Conservation (phyloP, 2,329 filamentous ascomycete genomes). For the Elsinoe perseae region DNA sequence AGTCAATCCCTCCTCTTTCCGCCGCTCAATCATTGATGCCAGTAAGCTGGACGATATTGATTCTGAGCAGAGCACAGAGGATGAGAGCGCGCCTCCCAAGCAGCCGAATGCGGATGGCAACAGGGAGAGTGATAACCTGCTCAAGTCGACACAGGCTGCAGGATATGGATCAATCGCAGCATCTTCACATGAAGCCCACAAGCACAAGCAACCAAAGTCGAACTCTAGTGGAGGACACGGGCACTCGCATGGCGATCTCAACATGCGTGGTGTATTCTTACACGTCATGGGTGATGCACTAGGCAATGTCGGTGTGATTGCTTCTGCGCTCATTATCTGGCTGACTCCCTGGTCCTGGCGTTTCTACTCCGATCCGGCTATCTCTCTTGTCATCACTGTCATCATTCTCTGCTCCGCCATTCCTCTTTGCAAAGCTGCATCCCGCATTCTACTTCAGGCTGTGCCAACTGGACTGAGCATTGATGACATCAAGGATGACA, state of each 20-base stretch:
- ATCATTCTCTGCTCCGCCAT: constrained; percentile 66
- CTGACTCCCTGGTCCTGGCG: constrained; percentile 72
- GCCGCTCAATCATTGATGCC: constrained; percentile 88
- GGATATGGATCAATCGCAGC: constrained; percentile 23
- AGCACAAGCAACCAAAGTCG: constrained; percentile 65
- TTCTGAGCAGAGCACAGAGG: constrained; percentile 50
- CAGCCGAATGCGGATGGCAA: constrained; percentile 39
- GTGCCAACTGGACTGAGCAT: constrained; percentile 83
- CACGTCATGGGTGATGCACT: constrained; percentile 73
- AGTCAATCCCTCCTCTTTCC: constrained; percentile 82
- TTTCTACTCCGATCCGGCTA: constrained; percentile 81
- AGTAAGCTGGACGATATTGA: constrained; percentile 53
- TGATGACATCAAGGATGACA: constrained; percentile 86
- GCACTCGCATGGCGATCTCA: constrained; percentile 80
- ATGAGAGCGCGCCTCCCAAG: constrained; percentile 37
- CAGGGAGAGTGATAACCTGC: constrained; percentile 29
- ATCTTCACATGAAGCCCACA: constrained; percentile 49
- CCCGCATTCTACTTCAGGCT: constrained; percentile 86
- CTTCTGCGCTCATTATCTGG: constrained; percentile 83
- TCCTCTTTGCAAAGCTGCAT: constrained; percentile 69
- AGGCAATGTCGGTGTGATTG: constrained; percentile 79
- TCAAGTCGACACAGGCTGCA: constrained; percentile 30
- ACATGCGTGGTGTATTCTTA: constrained; percentile 73
- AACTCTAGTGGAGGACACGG: constrained; percentile 56
- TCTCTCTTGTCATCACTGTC: constrained; percentile 88